Base-by-base conservation (phyloP, 169 alveolate species). In the Plasmodium billcollinsi region DNA sequence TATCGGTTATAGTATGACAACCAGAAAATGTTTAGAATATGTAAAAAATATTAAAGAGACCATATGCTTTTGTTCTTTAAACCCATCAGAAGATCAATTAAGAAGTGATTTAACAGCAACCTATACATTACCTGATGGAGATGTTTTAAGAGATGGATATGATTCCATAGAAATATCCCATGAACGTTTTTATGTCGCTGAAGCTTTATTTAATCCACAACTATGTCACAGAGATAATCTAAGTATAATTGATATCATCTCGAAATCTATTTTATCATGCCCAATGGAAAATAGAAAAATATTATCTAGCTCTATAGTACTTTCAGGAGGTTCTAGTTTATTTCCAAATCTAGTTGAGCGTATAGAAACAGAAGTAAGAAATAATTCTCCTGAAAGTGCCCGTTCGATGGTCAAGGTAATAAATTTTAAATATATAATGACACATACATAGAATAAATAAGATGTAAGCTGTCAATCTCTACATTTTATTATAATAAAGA, bases 161-260 rank as follows among this genome's bases (percentile, higher is more conserved):
- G 73, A 89, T 50, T 52, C 92, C 9, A 90, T 96, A n/a, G 92
- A 88, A 67, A 54, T 96, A 58, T 93, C 96, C 24, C 95, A 94
- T 50, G 97, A 96, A 74, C 93, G 97, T 67, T 95, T 95, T 61
- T 95, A 94, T 80, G 97, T 95, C 29, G 95, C 97, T 18, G 98
- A 96, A 61, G 95, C 93, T 47, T 70, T 96, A 26, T 96, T 96
- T 86, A 95, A 95, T 83, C 97, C 97, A 47, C 54, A 18, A 5
- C 78, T 94, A 1, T 67, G 93, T 47, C 91, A 90, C 11, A 74
- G 80, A 49, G 94, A 89, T 50, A 88, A 54, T 43, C 92, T 94
- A 59, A 86, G 94, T 18, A 75, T 94, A 9, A 92, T 88, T 39
- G 91, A 71, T 49, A 73, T 89, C 24, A 91, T 94, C 24, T 94